A percentile compares a stretch with the other conserved stretches of the same genome.
Conservation (phyloP, 1,284 basidiomycete genomes). For the Peniophora sp. region DNA sequence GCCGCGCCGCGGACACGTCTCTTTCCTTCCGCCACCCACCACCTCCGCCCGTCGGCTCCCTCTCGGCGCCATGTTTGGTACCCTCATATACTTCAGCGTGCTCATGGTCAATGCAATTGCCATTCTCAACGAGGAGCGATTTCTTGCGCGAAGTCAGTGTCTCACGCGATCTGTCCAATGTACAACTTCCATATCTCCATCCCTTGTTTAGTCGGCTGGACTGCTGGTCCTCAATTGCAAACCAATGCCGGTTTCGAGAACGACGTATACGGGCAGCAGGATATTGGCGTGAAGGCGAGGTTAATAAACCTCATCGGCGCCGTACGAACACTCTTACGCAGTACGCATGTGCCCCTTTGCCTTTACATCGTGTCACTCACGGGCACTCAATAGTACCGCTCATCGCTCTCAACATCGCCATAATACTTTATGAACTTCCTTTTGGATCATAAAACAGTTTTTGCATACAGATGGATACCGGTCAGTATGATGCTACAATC, state of each 20-base stretch:
- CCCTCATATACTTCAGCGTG: slow-evolving; percentile 65
- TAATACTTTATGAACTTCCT: slow-evolving; percentile 77
- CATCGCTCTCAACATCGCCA: slow-evolving; percentile 73
- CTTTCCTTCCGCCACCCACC: neutral
- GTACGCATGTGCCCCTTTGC: slow-evolving; percentile 39
- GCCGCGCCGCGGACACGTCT: no score
- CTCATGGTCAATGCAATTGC: slow-evolving; percentile 91
- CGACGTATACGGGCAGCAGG: slow-evolving; percentile 44
- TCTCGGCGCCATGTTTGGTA: slow-evolving; percentile 38
- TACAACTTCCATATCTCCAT: slow-evolving; percentile 7
- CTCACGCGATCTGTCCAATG: neutral
- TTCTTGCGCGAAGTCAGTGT: slow-evolving; percentile 82
- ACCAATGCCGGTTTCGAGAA: slow-evolving; percentile 48
- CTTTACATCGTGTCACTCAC: slow-evolving; percentile 7
- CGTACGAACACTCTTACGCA: slow-evolving; percentile 90
- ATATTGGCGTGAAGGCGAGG: slow-evolving; percentile 75
- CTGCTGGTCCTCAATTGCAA: slow-evolving; percentile 55
- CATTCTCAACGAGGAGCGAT: slow-evolving; percentile 91
- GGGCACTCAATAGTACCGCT: slow-evolving; percentile 60
- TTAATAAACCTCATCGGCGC: slow-evolving; percentile 90
- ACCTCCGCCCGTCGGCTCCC: neutral
- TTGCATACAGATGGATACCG: neutral
- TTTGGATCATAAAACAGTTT: slow-evolving; percentile 35
- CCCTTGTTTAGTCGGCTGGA: slow-evolving; percentile 80
- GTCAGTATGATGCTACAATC: neutral